These are phyloP conservation scores for Ophiostoma perfectum DNA, from an alignment of 2,329 filamentous ascomycete genomes.

Conservation along the genomic window DNA sequence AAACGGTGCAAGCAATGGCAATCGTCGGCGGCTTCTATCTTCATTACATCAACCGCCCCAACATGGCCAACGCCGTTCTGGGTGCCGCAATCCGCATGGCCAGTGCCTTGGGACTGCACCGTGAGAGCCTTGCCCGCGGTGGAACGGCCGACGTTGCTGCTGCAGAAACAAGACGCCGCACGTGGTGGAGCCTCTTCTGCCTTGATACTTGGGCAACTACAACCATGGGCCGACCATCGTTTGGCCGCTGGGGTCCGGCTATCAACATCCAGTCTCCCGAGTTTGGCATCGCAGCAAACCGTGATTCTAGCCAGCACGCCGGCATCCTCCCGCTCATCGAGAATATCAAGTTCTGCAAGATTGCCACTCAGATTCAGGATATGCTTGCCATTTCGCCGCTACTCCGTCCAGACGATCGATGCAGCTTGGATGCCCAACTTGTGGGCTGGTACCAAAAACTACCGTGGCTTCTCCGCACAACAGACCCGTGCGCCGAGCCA, in stretches of 20 bases:
- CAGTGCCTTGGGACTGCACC: conserved; percentile 65
- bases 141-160: conserved; percentile 45
- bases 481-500: conserved; percentile 63
- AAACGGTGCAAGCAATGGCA: conserved; percentile 65
- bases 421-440: conserved; percentile 61
- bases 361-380: conserved; percentile 72
- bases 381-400: conserved; percentile 64
- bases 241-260: conserved; percentile 62
- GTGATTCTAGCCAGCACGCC: conserved; percentile 53
- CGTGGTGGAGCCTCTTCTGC: conserved; percentile 72
- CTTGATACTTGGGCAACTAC: conserved; percentile 70
- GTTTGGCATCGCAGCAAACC: conserved; percentile 42
- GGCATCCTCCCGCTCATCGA: conserved; percentile 67
- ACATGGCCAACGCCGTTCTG: conserved; percentile 68
- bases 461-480: conserved; percentile 59
- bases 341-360: conserved; percentile 73
- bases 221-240: conserved; percentile 64
- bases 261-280: conserved; percentile 61
- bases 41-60: conserved; percentile 71
- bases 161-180: conserved; percentile 58
- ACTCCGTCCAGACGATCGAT: conserved; percentile 60
- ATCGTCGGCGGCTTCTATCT: conserved; percentile 71
- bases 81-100: conserved; percentile 69
- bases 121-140: conserved; percentile 49
- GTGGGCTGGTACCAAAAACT: conserved; percentile 67